phyloP scores from a whole-genome alignment of 345 rosid species.

The Heritiera fomes region DNA sequence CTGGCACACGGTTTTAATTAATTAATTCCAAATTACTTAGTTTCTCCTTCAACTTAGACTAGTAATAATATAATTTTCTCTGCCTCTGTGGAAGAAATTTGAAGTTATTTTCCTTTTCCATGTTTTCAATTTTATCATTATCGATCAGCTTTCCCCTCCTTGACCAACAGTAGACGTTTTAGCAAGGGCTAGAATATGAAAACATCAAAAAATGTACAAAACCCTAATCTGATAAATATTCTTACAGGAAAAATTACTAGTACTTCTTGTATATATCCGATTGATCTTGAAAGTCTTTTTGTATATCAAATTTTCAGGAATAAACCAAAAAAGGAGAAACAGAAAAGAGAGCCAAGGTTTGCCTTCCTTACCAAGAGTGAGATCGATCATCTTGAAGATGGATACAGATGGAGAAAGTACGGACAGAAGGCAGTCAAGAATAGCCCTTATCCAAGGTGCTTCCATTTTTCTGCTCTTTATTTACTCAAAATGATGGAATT shows the following conservation, averaged over 20 bases:
- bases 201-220: not conserved
- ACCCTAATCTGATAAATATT: not conserved
- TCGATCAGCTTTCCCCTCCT: not conserved
- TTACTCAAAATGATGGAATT: not conserved
- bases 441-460: slow-evolving; percentile 92
- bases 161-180: not conserved
- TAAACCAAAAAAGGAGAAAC: slow-evolving; percentile 71
- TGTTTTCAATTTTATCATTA: not conserved
- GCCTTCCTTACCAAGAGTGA: slow-evolving; percentile 97
- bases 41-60: not conserved
- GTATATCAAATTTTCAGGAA: slow-evolving; percentile 27
- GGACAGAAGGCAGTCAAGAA: slow-evolving; percentile 98
- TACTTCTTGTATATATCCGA: not conserved
- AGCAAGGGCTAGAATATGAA: not conserved
- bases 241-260: not conserved
- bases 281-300: not conserved
- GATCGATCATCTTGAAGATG: slow-evolving; percentile 91
- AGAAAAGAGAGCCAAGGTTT: slow-evolving; percentile 73
- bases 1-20: not conserved
- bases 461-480: not conserved
- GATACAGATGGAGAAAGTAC: slow-evolving; percentile 97
- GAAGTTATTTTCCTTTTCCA: not conserved
- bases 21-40: not conserved
- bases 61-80: not conserved
- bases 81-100: not conserved